These are phyloP conservation scores for Crataegus laevigata DNA, from an alignment of 306 rosid species.

Conservation along the genomic window DNA sequence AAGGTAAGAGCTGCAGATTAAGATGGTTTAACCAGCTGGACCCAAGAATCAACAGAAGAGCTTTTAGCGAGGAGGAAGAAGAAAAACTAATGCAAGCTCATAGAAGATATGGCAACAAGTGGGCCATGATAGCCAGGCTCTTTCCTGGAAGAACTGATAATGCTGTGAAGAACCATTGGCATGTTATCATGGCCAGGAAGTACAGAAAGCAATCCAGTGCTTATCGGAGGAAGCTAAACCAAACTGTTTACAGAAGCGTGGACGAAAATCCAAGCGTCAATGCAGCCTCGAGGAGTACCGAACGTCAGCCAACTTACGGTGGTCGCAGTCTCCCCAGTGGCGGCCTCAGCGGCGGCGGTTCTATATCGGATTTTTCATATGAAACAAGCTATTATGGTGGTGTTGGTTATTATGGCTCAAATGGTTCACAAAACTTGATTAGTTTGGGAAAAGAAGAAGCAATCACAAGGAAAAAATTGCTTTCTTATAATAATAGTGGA, in stretches of 20 bases:
- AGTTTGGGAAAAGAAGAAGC: constrained; percentile 39
- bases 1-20: constrained; percentile 90
- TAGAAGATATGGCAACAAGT: constrained; percentile 89
- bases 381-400: constrained; percentile 21
- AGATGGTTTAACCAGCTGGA: constrained; percentile 99
- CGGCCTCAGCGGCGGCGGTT: background rate
- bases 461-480: constrained; percentile 26
- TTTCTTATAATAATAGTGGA: constrained; percentile 6
- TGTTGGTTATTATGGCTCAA: constrained; percentile 28
- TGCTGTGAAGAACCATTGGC: constrained; percentile 98
- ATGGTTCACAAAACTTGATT: constrained; percentile 28
- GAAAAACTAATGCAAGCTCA: constrained; percentile 96
- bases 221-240: constrained; percentile 64
- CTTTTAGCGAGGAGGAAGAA: constrained; percentile 86
- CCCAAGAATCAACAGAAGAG: constrained; percentile 90
- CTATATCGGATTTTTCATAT: constrained; percentile 25
- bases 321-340: constrained; percentile 18
- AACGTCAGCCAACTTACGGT: constrained; percentile 18
- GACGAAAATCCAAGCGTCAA: constrained; percentile 37
- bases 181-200: constrained; percentile 95
- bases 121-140: constrained; percentile 98
- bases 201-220: constrained; percentile 89
- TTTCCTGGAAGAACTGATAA: constrained; percentile 98
- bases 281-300: constrained; percentile 17
- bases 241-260: constrained; percentile 52